Evolutionary conservation across 1,284 basidiomycete species (phyloP).

Genomic region (Spongispora temasekensis): DNA sequence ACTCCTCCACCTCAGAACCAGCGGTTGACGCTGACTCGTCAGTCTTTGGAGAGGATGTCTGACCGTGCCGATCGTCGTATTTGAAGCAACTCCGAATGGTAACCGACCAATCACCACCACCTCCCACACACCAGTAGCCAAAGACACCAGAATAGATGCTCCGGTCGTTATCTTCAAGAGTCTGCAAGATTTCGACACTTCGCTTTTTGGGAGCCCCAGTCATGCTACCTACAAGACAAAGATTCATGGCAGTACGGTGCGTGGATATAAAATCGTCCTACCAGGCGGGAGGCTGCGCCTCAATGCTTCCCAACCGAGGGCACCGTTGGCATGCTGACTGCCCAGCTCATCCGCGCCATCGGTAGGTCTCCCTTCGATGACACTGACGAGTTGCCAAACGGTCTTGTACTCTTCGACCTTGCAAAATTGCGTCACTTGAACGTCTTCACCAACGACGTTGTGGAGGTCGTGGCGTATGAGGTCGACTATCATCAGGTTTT

Average conservation of each 20-base stretch:
- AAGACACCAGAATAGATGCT: conserved; percentile 93
- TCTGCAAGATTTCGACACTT: conserved; percentile 87
- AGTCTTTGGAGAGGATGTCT: conserved; percentile 2
- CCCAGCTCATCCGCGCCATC: conserved; percentile 34
- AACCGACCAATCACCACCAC: conserved; percentile 92
- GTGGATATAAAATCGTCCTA: conserved; percentile 34
- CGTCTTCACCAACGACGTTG: conserved; percentile 73
- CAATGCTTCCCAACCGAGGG: conserved; percentile 78
- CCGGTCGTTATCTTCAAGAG: conserved; percentile 72
- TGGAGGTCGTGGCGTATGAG: conserved; percentile 92
- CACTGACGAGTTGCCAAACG: conserved; percentile 96
- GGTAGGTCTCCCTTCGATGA: conserved; percentile 72
- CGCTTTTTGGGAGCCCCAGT: conserved; percentile 97
- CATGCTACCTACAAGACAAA: conserved; percentile 78
- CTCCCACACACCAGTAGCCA: conserved; percentile 91
- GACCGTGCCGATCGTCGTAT: conserved; percentile 47
- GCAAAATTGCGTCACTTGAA: conserved; percentile 87
- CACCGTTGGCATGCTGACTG: conserved; percentile 35
- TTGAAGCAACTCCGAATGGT: conserved; percentile 93
- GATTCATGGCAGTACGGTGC: conserved; percentile 2
- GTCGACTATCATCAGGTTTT: conserved; percentile 99
- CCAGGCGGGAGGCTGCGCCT: conserved; percentile 86
- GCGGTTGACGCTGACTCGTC: conserved; percentile 19
- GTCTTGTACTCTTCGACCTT: conserved; percentile 91
- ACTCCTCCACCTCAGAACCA: conserved; percentile 47